Evolutionary conservation across 257 asterid species (phyloP).

Genomic region (Nicotiana sylvestris): DNA sequence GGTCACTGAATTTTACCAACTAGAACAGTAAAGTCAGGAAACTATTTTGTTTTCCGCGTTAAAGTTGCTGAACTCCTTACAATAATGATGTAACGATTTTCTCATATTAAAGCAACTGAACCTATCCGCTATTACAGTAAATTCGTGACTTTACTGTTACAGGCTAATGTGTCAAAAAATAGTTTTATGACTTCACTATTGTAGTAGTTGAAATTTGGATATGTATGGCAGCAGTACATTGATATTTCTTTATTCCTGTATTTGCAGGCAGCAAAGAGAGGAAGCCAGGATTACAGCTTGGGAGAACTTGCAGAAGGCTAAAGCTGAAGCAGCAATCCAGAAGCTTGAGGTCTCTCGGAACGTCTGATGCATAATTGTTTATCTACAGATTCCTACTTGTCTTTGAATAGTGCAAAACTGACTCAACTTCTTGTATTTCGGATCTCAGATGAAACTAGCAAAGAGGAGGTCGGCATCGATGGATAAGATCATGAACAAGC

Average conservation of each 20-base stretch:
- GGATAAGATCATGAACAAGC: conserved; percentile 54
- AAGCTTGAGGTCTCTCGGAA: conserved; percentile 48
- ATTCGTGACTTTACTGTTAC: no score
- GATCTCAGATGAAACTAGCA: conserved; percentile 53
- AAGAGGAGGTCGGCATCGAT: conserved; percentile 54
- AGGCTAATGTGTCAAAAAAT: no score
- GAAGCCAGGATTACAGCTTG: conserved; percentile 64
- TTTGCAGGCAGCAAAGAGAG: conserved; percentile 42
- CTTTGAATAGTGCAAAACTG: not conserved
- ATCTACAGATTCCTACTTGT: not conserved
- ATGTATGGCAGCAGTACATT: not conserved
- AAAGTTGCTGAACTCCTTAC: no score
- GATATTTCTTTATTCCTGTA: not conserved
- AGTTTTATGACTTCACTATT: no score
- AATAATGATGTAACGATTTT: no score
- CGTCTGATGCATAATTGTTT: not conserved
- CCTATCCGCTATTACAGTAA: no score
- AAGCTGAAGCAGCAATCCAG: conserved; percentile 64
- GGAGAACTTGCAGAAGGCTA: conserved; percentile 81
- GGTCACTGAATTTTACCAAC: no score
- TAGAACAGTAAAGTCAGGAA: no score
- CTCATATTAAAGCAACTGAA: no score
- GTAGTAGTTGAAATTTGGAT: not conserved
- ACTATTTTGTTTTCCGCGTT: no score
- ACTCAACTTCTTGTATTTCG: not conserved